A percentile compares a stretch with the other conserved stretches of the same genome.
Conservation (phyloP, 2,329 filamentous ascomycete genomes). For the Botrytis hyacinthi region DNA sequence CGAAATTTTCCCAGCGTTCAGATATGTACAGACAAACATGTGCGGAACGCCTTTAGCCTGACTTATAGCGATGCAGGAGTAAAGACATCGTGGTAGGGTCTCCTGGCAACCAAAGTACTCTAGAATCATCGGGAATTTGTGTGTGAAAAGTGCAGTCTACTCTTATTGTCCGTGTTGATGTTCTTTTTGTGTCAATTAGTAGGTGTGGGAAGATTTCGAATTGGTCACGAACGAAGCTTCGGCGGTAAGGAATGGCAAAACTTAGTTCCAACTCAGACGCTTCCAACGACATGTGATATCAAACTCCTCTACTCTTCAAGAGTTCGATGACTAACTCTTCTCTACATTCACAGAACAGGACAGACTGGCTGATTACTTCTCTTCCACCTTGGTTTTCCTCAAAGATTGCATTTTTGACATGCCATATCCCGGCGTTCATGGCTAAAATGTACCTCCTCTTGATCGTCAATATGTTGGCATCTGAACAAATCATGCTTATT, state of each 20-base stretch:
- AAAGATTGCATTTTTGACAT: not conserved
- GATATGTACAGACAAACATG: not conserved
- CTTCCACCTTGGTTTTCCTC: not conserved
- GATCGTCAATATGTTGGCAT: not conserved
- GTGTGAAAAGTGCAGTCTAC: not conserved
- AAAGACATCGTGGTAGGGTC: not conserved
- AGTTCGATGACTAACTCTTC: not conserved
- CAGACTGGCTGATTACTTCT: accelerated
- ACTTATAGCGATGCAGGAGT: not conserved
- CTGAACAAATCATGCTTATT: not conserved
- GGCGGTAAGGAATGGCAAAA: not conserved
- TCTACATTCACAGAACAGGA: not conserved
- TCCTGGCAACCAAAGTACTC: not conserved
- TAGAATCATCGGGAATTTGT: accelerated
- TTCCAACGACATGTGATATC: not conserved
- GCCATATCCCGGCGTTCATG: not conserved
- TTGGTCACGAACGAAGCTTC: not conserved
- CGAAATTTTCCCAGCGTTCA: not conserved
- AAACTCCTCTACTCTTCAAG: not conserved
- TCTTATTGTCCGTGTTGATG: not conserved
- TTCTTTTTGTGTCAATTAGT: not conserved
- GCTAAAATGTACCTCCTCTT: not conserved
- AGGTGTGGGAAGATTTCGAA: not conserved
- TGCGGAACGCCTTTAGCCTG: not conserved
- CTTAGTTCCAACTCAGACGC: not conserved